Evolutionary conservation across 352 stramenopile genomes (phyloP), one percentile per base, ranked within the genome.

Genomic region (Blastocystis sp.): DNA sequence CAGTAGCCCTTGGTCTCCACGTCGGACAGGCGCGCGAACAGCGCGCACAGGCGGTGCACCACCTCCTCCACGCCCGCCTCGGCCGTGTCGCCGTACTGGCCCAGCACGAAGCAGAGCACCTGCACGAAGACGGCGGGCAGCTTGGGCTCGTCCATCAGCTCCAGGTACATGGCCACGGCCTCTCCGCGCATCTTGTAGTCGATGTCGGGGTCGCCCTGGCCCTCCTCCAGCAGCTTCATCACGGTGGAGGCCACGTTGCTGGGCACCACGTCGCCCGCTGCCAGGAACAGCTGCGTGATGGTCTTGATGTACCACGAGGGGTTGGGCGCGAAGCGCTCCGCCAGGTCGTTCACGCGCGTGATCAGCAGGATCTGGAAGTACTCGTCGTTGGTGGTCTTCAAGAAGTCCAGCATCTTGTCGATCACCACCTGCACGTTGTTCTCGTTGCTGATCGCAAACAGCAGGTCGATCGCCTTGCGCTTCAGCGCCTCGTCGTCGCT

Each of bases 341-440:
- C 96, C 89, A 97, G 98, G 89, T 97, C 95, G 77, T 95, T 98
- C 71, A 99, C 98, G 79, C 96, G 95, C 9, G 92, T 94, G 42
- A 98, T 98, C 42, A 99, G 93, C 89, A 98, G 95, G 43, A 94
- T 94, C 19, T 96, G 96, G 34, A 98, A 90, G 89, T 98, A 99
- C n/a, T 97, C 94, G 89, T 99, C 97, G 3, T 94, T 97, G 1
- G 96, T 96, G 77, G 95, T 94, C 64, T 94, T 92, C 89, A 99
- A 91, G 89, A 98, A 98, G 89, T 97, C 93, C 34, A 98, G 94
- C 43, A 99, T 93, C 90, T 98, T 98, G 76, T 98, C 96, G 2
- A 95, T 95, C 90, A 99, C 98, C 89, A 99, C 98, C 91, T 99
- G 96, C 6, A 99, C 96, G 91, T 99, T 99, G 68, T 98, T 96